Base-by-base conservation (phyloP, 2,329 filamentous ascomycete genomes). In the Drechslerella dactyloides region DNA sequence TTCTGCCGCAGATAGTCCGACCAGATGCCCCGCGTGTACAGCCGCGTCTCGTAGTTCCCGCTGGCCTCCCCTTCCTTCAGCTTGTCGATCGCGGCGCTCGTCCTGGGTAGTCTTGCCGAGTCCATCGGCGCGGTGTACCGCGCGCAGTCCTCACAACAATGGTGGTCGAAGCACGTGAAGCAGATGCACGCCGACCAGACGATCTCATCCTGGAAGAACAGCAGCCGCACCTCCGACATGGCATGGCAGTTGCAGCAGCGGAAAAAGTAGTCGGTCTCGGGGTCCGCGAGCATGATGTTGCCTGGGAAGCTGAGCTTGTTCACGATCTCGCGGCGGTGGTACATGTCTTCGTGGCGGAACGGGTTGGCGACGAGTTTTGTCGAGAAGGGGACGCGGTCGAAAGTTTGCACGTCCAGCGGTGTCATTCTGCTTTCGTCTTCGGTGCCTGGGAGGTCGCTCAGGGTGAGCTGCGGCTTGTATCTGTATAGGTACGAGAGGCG, bases 1-100 rank as follows among this genome's bases (percentile, higher is more conserved):
- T 46, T 44, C 21, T 64, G 66, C n/a, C 13, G 21, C n/a, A 55
- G 6, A 23, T 50, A 70, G 17, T 70, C 66, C 6, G n/a, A 19
- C 66, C 59, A 64, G 50, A 70, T 60, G 24, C 54, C 66, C 17
- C 53, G 63, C 54, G 57, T 13, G 27, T 70, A 70, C n/a, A 70
- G 4, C 21, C 53, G 55, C 10, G 46, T 40, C 37, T 70, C 66
- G 27, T 70, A 70, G 35, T 60, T 70, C 19, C 53, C 46, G 7
- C 17, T 51, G 13, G 35, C 46, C 15, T 56, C 50, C 2, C 15
- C 21, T 2, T 30, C 37, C 13, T 37, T 64, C 21, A 70, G 27
- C 4, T 27, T 46, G 17, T 64, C 54, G 6, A 33, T 15, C 5
- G 13, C 40, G 8, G 37, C 15, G 21, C 1, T 15, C 3, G 24